Evolutionary conservation across 352 stramenopile species (phyloP).

Genomic region (Pythium folliculosum): DNA sequence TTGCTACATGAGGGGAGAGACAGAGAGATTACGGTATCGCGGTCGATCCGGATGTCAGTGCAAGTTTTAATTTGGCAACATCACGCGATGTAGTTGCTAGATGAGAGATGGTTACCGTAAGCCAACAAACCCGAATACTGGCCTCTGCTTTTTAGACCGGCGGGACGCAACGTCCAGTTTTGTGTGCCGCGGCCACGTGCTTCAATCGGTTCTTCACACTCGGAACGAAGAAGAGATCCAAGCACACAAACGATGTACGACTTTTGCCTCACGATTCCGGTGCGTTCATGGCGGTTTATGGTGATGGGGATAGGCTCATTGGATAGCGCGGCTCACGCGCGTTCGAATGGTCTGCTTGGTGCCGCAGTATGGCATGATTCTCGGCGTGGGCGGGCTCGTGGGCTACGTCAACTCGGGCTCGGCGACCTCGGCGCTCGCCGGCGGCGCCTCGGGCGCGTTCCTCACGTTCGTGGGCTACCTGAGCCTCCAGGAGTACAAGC

Average conservation of each 20-base stretch:
- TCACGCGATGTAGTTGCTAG: neutral
- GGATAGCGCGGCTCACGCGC: conserved; percentile 18
- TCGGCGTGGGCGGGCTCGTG: conserved; percentile 69
- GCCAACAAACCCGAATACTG: neutral
- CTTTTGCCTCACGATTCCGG: conserved; percentile 86
- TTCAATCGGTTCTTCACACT: conserved; percentile 18
- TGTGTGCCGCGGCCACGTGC: neutral
- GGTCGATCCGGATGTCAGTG: neutral
- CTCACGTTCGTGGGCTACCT: conserved; percentile 82
- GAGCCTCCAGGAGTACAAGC: conserved; percentile 85
- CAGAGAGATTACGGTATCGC: too few species aligned
- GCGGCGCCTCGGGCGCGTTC: conserved; percentile 65
- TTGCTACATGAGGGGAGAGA: too few species aligned
- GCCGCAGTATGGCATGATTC: conserved; percentile 67
- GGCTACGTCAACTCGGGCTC: conserved; percentile 80
- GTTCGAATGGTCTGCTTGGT: conserved; percentile 3
- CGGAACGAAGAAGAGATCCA: conserved; percentile 7
- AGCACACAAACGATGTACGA: conserved; percentile 64
- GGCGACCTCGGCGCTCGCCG: conserved; percentile 61
- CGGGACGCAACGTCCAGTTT: neutral
- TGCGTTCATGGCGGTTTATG: conserved; percentile 36
- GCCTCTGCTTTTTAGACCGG: neutral
- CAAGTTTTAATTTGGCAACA: neutral
- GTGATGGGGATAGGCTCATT: conserved; percentile 21
- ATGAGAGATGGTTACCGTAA: neutral